Conservation (phyloP, 2,329 filamentous ascomycete species). For the Fusarium avenaceum region DNA sequence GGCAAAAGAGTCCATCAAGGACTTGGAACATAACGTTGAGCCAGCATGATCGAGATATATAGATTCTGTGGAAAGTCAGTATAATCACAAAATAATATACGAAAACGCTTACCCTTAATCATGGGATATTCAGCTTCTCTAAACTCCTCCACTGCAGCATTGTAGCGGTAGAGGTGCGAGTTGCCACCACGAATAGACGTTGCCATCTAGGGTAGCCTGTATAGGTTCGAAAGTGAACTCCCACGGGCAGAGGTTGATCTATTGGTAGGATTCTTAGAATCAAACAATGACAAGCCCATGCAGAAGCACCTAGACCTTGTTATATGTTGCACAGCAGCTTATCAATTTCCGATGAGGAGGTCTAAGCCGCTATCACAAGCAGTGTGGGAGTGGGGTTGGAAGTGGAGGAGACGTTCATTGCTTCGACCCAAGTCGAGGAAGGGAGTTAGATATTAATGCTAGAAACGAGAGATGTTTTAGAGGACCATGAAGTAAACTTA, state of each 20-base stretch:
- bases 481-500: neutral
- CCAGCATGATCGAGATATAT: conserved; percentile 95
- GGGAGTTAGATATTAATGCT: conserved; percentile 18
- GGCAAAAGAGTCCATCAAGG: conserved; percentile 83
- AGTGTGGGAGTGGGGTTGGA: conserved; percentile 29
- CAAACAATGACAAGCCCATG: neutral
- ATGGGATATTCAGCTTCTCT: conserved; percentile 76
- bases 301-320: conserved; percentile 7
- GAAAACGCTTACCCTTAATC: conserved; percentile 67
- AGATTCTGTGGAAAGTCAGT: conserved; percentile 64
- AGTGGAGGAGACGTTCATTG: conserved; percentile 14
- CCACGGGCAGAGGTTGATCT: neutral
- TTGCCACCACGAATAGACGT: conserved; percentile 7
- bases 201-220: conserved; percentile 13
- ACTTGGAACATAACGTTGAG: conserved; percentile 86
- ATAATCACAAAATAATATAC: neutral
- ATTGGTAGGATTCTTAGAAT: neutral
- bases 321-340: conserved; percentile 24
- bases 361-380: conserved; percentile 28
- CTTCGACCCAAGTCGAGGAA: conserved; percentile 32
- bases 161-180: conserved; percentile 61
- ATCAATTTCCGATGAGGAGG: conserved; percentile 31
- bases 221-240: neutral
- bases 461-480: neutral
- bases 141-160: conserved; percentile 69